Conservation (phyloP, 2,329 filamentous ascomycete species). For the Sordariomycetes sp. region DNA sequence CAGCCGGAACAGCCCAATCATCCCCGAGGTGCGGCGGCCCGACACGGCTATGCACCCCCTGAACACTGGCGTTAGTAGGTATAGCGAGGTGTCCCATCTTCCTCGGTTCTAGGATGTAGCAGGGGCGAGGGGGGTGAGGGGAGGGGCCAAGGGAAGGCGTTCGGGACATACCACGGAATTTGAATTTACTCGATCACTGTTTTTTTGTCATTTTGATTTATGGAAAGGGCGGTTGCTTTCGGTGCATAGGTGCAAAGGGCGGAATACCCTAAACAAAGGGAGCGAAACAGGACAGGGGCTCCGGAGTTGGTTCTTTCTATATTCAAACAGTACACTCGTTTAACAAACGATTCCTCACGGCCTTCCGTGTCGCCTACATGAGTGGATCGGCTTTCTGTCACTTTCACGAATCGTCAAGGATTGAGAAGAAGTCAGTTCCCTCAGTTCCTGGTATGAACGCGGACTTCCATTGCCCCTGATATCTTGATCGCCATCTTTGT, state of each 20-base stretch:
- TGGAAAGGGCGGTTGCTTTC: neutral
- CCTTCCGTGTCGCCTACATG: neutral
- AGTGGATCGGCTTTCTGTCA: neutral
- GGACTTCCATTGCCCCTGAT: too few relatives aligned
- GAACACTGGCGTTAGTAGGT: conserved; percentile 28
- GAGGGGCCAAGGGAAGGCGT: neutral
- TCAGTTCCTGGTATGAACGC: too few relatives aligned
- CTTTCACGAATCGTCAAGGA: too few relatives aligned
- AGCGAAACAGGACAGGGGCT: neutral
- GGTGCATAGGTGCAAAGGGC: neutral
- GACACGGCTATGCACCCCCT: conserved; percentile 48
- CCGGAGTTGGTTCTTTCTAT: neutral
- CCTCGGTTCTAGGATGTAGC: conserved; percentile 34
- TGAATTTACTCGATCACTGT: neutral
- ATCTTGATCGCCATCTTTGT: neutral
- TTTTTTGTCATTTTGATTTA: neutral
- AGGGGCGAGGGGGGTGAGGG: neutral
- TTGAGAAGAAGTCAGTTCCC: too few relatives aligned
- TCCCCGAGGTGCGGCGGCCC: conserved; percentile 42
- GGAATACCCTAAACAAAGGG: neutral
- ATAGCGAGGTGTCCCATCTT: conserved; percentile 39
- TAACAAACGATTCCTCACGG: neutral
- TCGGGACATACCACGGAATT: neutral
- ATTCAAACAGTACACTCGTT: neutral
- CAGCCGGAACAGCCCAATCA: conserved; percentile 39